Base-by-base conservation (phyloP, 805 yeast species). In the Barnettozyma botsteinii region DNA sequence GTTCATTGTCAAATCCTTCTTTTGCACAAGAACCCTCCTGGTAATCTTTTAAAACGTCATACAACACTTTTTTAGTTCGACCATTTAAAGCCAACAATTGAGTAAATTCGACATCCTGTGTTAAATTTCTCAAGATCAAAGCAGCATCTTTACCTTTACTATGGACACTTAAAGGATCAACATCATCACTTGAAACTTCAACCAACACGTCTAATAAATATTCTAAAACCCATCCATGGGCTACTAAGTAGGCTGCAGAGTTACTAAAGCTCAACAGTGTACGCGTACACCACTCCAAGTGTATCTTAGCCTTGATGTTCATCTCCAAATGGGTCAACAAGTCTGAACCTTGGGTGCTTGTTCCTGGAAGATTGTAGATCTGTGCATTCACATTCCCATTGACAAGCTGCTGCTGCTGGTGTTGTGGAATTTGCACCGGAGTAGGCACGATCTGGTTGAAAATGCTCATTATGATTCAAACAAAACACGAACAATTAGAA, bases 81-180 rank as follows among this genome's bases (percentile, higher is more conserved):
- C 64, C 60, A 41, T 72, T 65, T 51, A 73, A 67, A 1, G 91
- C 83, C 46, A 93, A 64, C 54, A 81, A 69, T 56, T 84, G 87
- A 31, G 95, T 93, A 53, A 86, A 84, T 33, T 74, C 82, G 11
- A 84, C 73, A 57, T 88, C 96, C 56, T 91, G 95, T 3, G 85
- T 75, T 33, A 85, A 64, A 60, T 93, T 93, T 55, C 98, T 72
- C 41, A 93, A 65, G 15, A 85, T 75, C 31, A 93, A 38, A 3
- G 59, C 59, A 33, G 51, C 35, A 6, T 51, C 47, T 39, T 52
- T 53, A 31, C 50, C 47, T 17, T 38, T 48, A 11, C 33, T 23
- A 12, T 38, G 40, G 17, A 33, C 20, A 13, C 18, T 11, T 5
- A 23, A 18, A 17, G 27, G 22, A 17, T 33, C 28, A 6, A 23